phyloP scores from a whole-genome alignment of 345 rosid species.

The Euclidium syriacum region DNA sequence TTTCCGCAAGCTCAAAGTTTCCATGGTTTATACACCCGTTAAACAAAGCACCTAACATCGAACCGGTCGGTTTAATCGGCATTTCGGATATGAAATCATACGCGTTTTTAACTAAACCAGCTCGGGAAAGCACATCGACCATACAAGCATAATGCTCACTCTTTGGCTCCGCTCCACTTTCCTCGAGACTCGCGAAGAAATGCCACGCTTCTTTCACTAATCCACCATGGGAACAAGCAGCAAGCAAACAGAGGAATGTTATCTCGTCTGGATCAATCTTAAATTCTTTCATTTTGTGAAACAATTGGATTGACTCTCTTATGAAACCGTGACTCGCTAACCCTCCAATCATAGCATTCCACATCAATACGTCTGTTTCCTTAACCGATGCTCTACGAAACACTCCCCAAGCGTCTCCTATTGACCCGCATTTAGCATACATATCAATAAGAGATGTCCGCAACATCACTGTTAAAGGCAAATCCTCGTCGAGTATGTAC shows the following conservation, averaged over 20 bases:
- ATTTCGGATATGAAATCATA: constrained; percentile 44
- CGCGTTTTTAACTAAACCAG: constrained; percentile 63
- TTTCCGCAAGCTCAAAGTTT: constrained; percentile 58
- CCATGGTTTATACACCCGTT: constrained; percentile 68
- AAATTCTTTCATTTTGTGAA: constrained; percentile 44
- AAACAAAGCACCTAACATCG: constrained; percentile 74
- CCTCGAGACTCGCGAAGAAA: constrained; percentile 44
- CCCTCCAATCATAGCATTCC: constrained; percentile 93
- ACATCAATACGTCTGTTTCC: constrained; percentile 54
- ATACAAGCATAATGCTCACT: constrained; percentile 86
- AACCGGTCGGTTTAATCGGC: constrained; percentile 56
- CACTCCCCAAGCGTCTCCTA: constrained; percentile 57
- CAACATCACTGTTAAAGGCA: constrained; percentile 51
- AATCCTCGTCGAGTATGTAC: constrained; percentile 40
- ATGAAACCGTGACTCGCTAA: constrained; percentile 72
- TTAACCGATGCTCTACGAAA: constrained; percentile 35
- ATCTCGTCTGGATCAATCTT: constrained; percentile 70
- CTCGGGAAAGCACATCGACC: constrained; percentile 73
- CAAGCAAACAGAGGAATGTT: constrained; percentile 66
- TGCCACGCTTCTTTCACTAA: constrained; percentile 64
- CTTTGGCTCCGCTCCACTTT: constrained; percentile 43
- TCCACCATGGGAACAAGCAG: constrained; percentile 83
- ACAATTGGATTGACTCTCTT: constrained; percentile 53
- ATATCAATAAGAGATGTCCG: constrained; percentile 79
- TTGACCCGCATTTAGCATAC: constrained; percentile 86